Evolutionary conservation across 2,329 filamentous ascomycete species (phyloP), one percentile per base, ranked within the genome.

Genomic region (Aspergillus versicolor): DNA sequence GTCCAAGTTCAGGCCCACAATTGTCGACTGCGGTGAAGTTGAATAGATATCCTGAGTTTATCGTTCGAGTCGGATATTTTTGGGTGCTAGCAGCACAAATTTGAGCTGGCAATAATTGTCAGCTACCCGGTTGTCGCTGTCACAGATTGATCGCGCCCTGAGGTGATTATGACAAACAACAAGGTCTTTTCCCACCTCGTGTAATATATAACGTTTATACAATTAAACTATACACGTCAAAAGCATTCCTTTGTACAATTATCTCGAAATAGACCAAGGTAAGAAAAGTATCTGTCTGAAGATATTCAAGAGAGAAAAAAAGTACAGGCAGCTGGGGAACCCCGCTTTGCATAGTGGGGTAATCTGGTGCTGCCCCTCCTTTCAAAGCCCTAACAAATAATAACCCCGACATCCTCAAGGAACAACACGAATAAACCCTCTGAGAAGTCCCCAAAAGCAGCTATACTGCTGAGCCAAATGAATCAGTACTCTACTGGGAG

Each of bases 1-100:
- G 75, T 80, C 81, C 72, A 70, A 74, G 72, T 74, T 79, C 73
- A 79, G 80, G 69, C 83, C 83, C 57, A 82, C 77, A 69, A 86
- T 86, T 68, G 74, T 79, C 59, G 72, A 73, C 62, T 73, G 75
- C 63, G 84, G 83, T 69, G 73, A 75, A 67, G 52, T 67, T 53
- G 81, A 41, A 30, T 41, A 17, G 50, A 42, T 27, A 38, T 13
- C 34, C 24, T 27, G 30, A 55, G 13, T 27, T 24, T 13, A 46
- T 38, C 40, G 44, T 44, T 44, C 46, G 34, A 30, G 15, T 24
- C 19, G 30, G 38, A 46, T 17, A 34, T 37, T 21, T 21, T 47
- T 17, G 11, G 37, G 46, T 42, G 48, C 44, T 45, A 46, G 57
- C 47, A 52, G 48, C 59, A 32, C 40, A 44, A 52, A 54, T 27